Conservation (phyloP, 768 basidiomycete genomes). For the Termitomyces sp. region DNA sequence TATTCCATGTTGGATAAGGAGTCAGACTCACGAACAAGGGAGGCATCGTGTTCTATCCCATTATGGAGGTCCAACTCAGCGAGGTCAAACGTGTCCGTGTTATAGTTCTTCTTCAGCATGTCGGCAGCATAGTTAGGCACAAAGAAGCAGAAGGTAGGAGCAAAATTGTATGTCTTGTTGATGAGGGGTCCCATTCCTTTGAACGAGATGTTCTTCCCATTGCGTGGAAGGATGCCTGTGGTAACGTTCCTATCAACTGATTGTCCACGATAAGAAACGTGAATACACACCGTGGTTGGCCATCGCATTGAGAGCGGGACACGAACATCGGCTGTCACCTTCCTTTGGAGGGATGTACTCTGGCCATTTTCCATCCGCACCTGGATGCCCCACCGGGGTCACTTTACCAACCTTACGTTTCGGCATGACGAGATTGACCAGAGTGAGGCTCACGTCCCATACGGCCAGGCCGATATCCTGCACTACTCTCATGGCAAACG, state of each 20-base stretch:
- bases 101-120: conserved; percentile 51
- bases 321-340: conserved; percentile 66
- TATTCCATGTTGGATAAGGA: not conserved
- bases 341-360: conserved; percentile 51
- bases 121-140: conserved; percentile 57
- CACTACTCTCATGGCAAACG: conserved; percentile 22
- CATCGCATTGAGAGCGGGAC: conserved; percentile 62
- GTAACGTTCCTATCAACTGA: not conserved
- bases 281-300: conserved; percentile 68
- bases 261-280: not conserved
- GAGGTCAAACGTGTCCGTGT: conserved; percentile 57
- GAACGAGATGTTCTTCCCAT: conserved; percentile 68
- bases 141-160: conserved; percentile 60
- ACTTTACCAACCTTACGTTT: conserved; percentile 48
- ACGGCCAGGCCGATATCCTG: conserved; percentile 27
- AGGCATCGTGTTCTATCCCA: conserved; percentile 69
- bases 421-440: conserved; percentile 47
- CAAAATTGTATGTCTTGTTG: conserved; percentile 62
- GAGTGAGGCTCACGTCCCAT: conserved; percentile 48
- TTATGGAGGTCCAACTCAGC: conserved; percentile 68
- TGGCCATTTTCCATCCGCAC: conserved; percentile 62
- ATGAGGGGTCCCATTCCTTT: conserved; percentile 36
- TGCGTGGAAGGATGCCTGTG: conserved; percentile 61
- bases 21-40: conserved; percentile 45
- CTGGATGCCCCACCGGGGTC: conserved; percentile 48